These are phyloP conservation scores for Bombardia bombarda DNA, from an alignment of 495 filamentous ascomycete genomes.

Conservation along the genomic window DNA sequence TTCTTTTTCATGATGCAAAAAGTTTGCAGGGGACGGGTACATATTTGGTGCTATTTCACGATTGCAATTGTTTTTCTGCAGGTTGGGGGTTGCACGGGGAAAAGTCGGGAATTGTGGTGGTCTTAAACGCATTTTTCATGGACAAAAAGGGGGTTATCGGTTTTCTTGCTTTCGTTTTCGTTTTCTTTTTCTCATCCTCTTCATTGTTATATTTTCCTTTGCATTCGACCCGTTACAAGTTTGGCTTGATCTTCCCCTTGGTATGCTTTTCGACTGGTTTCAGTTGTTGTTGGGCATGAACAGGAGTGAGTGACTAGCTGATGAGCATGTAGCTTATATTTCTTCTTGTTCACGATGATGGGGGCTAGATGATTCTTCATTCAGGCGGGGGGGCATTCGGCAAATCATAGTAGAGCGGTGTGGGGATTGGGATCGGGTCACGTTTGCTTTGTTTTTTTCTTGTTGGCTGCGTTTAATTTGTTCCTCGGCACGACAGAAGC, in stretches of 20 bases:
- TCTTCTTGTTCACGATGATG: constrained; percentile 7
- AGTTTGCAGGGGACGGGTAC: constrained; percentile 17
- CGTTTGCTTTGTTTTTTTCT: constrained; percentile 10
- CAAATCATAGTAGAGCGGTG: constrained; percentile 15
- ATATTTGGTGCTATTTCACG: constrained; percentile 17
- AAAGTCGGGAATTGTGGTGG: constrained; percentile 18
- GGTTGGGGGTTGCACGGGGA: constrained; percentile 13
- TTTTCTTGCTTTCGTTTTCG: constrained; percentile 4
- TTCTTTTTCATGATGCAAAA: constrained; percentile 14
- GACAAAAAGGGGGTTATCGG: constrained; percentile 13
- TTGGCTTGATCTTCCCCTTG: background rate
- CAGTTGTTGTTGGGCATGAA: constrained; percentile 1
- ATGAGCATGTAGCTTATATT: no score
- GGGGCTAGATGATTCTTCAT: constrained; percentile 9
- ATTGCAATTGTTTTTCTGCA: constrained; percentile 7
- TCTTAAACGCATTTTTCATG: constrained; percentile 6
- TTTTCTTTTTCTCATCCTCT: constrained; percentile 2
- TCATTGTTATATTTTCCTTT: constrained; percentile 5
- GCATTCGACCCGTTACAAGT: background rate
- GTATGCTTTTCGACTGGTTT: background rate
- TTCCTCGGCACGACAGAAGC: constrained; percentile 6
- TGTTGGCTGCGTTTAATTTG: constrained; percentile 9
- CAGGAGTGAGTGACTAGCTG: no score
- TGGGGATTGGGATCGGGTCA: constrained; percentile 1
- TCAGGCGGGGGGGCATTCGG: constrained; percentile 6